Percentiles rank a stretch among this genome's conserved stretches.
phyloP scores from a whole-genome alignment of 2,329 filamentous ascomycete genomes.

The Bipolaris zeicola region DNA sequence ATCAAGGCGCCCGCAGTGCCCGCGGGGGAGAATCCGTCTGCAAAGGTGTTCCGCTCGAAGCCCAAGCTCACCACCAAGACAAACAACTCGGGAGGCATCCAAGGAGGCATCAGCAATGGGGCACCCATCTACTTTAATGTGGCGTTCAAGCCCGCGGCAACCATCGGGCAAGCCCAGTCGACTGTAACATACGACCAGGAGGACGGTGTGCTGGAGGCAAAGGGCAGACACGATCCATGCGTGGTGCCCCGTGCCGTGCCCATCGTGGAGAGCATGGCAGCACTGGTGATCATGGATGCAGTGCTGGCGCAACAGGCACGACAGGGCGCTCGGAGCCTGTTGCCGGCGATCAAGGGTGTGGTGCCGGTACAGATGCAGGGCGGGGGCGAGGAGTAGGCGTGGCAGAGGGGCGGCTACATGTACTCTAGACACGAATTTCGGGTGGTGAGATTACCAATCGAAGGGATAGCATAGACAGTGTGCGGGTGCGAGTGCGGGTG shows the following conservation, averaged over 20 bases:
- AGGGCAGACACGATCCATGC: constrained; percentile 92
- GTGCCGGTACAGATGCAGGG: constrained; percentile 32
- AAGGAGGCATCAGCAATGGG: constrained; percentile 94
- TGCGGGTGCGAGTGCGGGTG: neutral
- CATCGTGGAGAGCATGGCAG: constrained; percentile 90
- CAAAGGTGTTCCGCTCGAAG: constrained; percentile 42
- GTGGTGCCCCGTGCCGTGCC: constrained; percentile 87
- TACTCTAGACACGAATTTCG: neutral
- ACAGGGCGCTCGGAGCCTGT: constrained; percentile 44
- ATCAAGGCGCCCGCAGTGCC: constrained; percentile 61
- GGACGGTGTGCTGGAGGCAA: constrained; percentile 80
- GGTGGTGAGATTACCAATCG: neutral
- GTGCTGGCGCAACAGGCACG: constrained; percentile 79
- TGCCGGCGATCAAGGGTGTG: constrained; percentile 48
- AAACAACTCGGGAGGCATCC: constrained; percentile 93
- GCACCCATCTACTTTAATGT: constrained; percentile 93
- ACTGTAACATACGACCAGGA: constrained; percentile 80
- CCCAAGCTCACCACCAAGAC: constrained; percentile 82
- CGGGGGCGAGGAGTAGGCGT: constrained; percentile 9
- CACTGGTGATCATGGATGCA: constrained; percentile 84
- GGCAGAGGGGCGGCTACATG: neutral
- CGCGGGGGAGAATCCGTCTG: constrained; percentile 53
- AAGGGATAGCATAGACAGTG: neutral
- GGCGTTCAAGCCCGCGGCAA: constrained; percentile 93
- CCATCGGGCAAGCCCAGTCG: constrained; percentile 85